phyloP scores from a whole-genome alignment of 1,139 yeast species.

The Candida glucosophila region DNA sequence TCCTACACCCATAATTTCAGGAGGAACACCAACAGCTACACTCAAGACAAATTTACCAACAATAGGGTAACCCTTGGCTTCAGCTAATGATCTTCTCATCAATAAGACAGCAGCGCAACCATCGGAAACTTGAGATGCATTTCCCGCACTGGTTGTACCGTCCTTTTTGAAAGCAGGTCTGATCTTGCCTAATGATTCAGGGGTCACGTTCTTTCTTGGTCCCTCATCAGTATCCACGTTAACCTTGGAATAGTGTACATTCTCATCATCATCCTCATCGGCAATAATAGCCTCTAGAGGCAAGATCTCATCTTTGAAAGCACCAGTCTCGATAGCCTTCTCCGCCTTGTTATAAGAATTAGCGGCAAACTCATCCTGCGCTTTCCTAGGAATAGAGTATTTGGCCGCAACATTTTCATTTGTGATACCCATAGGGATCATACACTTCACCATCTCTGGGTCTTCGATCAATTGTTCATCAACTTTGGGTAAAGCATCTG shows the following conservation, averaged over 20 bases:
- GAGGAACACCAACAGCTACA: conserved; percentile 83
- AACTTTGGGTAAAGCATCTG: conserved; percentile 56
- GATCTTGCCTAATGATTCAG: conserved; percentile 62
- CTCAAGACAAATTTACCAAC: conserved; percentile 73
- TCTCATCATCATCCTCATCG: conserved; percentile 43
- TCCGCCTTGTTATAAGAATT: conserved; percentile 75
- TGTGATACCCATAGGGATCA: conserved; percentile 75
- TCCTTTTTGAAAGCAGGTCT: conserved; percentile 81
- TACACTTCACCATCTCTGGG: conserved; percentile 23
- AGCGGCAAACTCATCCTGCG: conserved; percentile 86
- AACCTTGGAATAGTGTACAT: conserved; percentile 30
- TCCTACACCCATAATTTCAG: conserved; percentile 95
- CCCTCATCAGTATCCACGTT: conserved; percentile 78
- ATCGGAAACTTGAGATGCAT: conserved; percentile 87
- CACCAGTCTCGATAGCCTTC: conserved; percentile 59
- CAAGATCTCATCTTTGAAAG: conserved; percentile 77
- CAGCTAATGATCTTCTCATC: conserved; percentile 84
- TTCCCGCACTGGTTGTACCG: conserved; percentile 91
- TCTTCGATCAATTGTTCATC: conserved; percentile 36
- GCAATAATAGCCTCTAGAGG: conserved; percentile 55
- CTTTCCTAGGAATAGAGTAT: conserved; percentile 55
- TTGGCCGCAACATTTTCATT: conserved; percentile 33
- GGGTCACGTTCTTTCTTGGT: conserved; percentile 80
- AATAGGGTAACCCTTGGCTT: conserved; percentile 55
- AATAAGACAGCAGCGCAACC: conserved; percentile 90